Conservation (phyloP, 768 basidiomycete species). For the Psilocybe subaeruginosa region DNA sequence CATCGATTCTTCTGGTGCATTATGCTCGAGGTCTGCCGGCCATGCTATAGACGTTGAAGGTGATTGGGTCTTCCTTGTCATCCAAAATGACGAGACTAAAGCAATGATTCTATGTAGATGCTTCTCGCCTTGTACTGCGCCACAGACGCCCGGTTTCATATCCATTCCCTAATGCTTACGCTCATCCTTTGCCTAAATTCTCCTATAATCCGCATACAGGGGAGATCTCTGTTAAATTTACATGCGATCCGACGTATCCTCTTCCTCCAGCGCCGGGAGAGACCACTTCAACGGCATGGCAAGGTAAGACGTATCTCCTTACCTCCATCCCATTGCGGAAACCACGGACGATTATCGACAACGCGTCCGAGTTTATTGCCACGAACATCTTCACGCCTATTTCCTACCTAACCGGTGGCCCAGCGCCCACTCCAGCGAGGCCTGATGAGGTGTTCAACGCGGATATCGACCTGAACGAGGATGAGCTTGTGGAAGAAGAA, state of each 20-base stretch:
- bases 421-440: conserved; percentile 42
- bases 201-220: conserved; percentile 54
- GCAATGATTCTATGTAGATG: conserved; percentile 42
- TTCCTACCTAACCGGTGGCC: conserved; percentile 48
- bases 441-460: conserved; percentile 71
- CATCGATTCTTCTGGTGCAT: conserved; percentile 73
- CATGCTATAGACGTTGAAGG: conserved; percentile 85
- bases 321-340: conserved; percentile 68
- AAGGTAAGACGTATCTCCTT: conserved; percentile 60
- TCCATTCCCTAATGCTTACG: conserved; percentile 79
- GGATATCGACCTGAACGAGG: conserved; percentile 73
- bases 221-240: conserved; percentile 64
- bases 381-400: conserved; percentile 64
- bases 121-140: conserved; percentile 62
- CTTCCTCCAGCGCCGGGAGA: conserved; percentile 25
- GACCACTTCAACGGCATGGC: conserved; percentile 51
- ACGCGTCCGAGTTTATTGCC: conserved; percentile 68
- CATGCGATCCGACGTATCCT: conserved; percentile 67
- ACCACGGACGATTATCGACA: conserved; percentile 70
- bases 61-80: conserved; percentile 23
- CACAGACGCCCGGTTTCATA: conserved; percentile 76
- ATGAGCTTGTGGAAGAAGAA: conserved; percentile 81
- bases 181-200: conserved; percentile 78
- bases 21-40: conserved; percentile 79
- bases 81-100: background rate